Evolutionary conservation across 257 asterid genomes (phyloP), one percentile per base, ranked within the genome.

Genomic region (Salvia splendens): DNA sequence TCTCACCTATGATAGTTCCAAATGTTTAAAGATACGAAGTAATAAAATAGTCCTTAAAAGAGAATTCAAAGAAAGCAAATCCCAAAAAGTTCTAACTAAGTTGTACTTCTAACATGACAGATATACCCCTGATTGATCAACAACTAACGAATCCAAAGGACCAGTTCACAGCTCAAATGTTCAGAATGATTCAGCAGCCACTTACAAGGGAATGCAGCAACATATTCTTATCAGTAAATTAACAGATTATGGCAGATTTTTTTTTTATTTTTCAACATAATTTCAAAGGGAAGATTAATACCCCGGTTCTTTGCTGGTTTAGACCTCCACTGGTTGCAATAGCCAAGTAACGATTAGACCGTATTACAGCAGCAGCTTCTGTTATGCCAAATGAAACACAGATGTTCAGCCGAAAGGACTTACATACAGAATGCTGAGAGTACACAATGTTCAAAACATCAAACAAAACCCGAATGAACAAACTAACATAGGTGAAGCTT

Each of bases 301-400:
- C 99, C 96, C 99, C 99, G 65, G 96, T 94, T 78, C 99, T 87
- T 81, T 94, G 99, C 80, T 94, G 97, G 80, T 94, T 94, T 66
- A 94, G 80, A 70, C 99, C 99, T 75, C 99, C 99, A 79, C 99
- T 94, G 64, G 97, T 84, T 59, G 92, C 96, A 67, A 94, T 89
- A 60, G 81, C 81, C 89, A 94, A 83, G 76, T 84, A 91, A 35
- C 95, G 89, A 77, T 88, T 79, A n/a, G 85, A 72, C 41, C 62
- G 80, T 5, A 84, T 88, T 56, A 85, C 70, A 12, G 70, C 81
- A 70, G 69, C 78, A 75, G 95, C 93, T 65, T 80, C 99, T 94
- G 95, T 67, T 32, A 61, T 41, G 66, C 54, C 68, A 67, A 73
- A 54, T 52, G 73, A 12, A 68, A 60, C 60, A 43, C 58, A 52